These are phyloP conservation scores for Hylodesmum podocarpum DNA, from an alignment of 306 rosid species.

Conservation along the genomic window DNA sequence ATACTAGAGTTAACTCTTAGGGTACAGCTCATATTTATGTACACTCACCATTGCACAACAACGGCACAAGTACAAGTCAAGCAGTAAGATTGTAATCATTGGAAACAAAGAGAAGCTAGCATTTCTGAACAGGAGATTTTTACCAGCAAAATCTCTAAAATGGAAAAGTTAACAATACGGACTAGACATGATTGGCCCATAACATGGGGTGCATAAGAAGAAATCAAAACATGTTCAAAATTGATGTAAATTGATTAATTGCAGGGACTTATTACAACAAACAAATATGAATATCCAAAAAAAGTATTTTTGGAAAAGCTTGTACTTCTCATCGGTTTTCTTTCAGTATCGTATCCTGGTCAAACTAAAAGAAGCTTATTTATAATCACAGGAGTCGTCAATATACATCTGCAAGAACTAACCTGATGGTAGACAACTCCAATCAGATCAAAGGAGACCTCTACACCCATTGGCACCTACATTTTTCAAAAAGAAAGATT, in stretches of 20 bases:
- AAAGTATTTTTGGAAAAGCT: slow-evolving; percentile 9
- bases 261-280: neutral
- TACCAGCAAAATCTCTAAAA: neutral
- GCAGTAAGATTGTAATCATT: neutral
- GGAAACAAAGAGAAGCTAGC: neutral
- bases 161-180: neutral
- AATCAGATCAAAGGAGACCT: slow-evolving; percentile 78
- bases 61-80: slow-evolving; percentile 10
- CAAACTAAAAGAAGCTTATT: slow-evolving; percentile 27
- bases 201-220: slow-evolving; percentile 8
- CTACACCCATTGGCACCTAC: slow-evolving; percentile 89
- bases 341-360: slow-evolving; percentile 7
- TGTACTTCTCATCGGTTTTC: neutral
- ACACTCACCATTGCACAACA: slow-evolving; percentile 1
- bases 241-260: neutral
- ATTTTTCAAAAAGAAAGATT: slow-evolving; percentile 13
- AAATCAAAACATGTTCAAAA: slow-evolving; percentile 20
- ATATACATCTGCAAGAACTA: slow-evolving; percentile 27
- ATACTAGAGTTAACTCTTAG: neutral
- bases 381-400: neutral
- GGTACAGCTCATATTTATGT: neutral
- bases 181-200: neutral
- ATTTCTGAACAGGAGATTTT: neutral
- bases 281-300: neutral
- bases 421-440: slow-evolving; percentile 88